Percentiles rank a stretch among this genome's conserved stretches.
phyloP scores from a whole-genome alignment of 352 stramenopile species.

The Phytopythium mirpurense region DNA sequence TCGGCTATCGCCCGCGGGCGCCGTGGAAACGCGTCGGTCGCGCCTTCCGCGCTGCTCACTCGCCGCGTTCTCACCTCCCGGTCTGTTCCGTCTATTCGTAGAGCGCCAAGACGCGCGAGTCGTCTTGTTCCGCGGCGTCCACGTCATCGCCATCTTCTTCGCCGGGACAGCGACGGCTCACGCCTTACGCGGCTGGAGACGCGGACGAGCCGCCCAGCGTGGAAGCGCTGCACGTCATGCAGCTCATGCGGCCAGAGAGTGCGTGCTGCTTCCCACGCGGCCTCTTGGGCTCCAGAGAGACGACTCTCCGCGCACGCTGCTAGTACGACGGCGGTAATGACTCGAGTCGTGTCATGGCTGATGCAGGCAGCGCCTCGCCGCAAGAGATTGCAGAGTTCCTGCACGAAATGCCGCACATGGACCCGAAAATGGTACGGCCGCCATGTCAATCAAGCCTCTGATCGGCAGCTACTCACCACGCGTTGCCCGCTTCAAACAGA shows the following conservation, averaged over 20 bases:
- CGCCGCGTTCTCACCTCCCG: not conserved
- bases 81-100: constrained; percentile 8
- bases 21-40: too few relatives aligned
- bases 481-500: constrained; percentile 18
- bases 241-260: constrained; percentile 49
- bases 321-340: too few relatives aligned
- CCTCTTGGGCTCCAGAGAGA: not conserved
- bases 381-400: constrained; percentile 61
- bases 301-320: too few relatives aligned
- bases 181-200: not conserved
- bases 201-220: constrained; percentile 6
- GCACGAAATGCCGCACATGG: constrained; percentile 56
- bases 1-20: too few relatives aligned
- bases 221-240: constrained; percentile 24
- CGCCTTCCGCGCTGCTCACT: not conserved
- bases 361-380: constrained; percentile 30
- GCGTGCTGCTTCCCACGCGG: too few relatives aligned
- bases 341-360: not conserved
- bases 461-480: too few relatives aligned
- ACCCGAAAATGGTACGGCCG: constrained; percentile 53
- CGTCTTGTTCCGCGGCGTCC: constrained; percentile 4
- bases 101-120: constrained; percentile 6
- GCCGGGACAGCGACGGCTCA: constrained; percentile 2
- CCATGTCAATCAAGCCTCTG: too few relatives aligned
- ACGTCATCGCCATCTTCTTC: constrained; percentile 8